Evolutionary conservation across 2,329 filamentous ascomycete species (phyloP), one percentile per base, ranked within the genome.

Genomic region (Pestalotiopsis sp.): DNA sequence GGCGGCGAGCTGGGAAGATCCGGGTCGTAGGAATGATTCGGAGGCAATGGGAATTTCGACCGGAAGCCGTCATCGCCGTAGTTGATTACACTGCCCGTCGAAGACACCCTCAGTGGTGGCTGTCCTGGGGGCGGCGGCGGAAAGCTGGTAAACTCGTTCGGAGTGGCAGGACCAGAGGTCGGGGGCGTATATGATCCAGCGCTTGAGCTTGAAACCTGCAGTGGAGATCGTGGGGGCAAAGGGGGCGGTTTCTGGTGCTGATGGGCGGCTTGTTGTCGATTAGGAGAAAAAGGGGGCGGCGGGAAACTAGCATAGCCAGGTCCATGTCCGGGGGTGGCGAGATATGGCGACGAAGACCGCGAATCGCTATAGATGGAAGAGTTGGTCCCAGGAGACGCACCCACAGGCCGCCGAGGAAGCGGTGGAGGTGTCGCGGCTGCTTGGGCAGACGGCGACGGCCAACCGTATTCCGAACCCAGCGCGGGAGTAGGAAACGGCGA

Each of bases 71-170:
- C 49, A 39, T 38, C 20, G 23, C 25, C 25, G 11, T 27, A 23
- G n/a, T 17, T n/a, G 20, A 27, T 27, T 12, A 7, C 14, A 27
- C 57, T 61, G 25, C 25, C 25, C 13, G 11, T 14, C 12, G 36
- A 52, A 65, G 62, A 64, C 17, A 36, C 36, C 59, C 36, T 63
- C 39, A 31, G 2, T 20, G 66, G 41, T 57, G n/a, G 56, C 13
- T 65, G 64, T 39, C 71, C 70, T 3, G 72, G 68, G 17, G 72
- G 71, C 7, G 73, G 72, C 5, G 72, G 71, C 11, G 71, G 72
- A 14, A 71, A 69, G 52, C 65, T 67, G 14, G 68, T 69, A 7
- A 69, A 41, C 23, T 67, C 45, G 38, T 31, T 52, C 20, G 68
- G 65, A 61, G 27, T 69, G 23, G 36, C 57, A 5, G 31, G 13